These are phyloP conservation scores for Populus hybrid DNA, from an alignment of 441 rosid genomes.

Conservation along the genomic window DNA sequence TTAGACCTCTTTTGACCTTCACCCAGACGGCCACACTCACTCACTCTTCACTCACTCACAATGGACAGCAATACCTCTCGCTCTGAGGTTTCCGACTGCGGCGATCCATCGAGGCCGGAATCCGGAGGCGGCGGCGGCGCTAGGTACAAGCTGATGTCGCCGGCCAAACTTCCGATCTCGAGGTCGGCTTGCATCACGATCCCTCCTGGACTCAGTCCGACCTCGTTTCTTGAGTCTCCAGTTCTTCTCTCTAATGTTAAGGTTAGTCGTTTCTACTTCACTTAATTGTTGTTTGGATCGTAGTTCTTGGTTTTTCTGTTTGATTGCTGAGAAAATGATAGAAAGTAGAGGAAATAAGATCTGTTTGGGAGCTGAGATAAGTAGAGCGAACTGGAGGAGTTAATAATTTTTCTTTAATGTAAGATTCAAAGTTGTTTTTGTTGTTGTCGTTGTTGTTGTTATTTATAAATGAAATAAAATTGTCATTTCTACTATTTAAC, in stretches of 20 bases:
- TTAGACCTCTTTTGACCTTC: constrained; percentile 13
- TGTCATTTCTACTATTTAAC: background rate
- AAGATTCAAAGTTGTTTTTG: background rate
- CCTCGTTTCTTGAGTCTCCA: constrained; percentile 91
- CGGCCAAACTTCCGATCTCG: constrained; percentile 95
- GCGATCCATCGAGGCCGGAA: constrained; percentile 16
- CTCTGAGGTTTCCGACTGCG: constrained; percentile 11
- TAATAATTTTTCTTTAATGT: constrained; percentile 12
- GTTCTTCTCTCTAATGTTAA: constrained; percentile 84
- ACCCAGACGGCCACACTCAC: constrained; percentile 1
- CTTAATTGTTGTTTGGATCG: background rate
- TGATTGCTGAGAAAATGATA: background rate
- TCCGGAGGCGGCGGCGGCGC: constrained; percentile 47
- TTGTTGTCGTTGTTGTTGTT: background rate
- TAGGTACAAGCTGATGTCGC: constrained; percentile 91
- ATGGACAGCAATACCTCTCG: constrained; percentile 27
- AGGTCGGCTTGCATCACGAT: constrained; percentile 67
- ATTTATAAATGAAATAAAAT: background rate
- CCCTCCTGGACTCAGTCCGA: constrained; percentile 90
- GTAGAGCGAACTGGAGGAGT: background rate
- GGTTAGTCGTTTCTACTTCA: constrained; percentile 40
- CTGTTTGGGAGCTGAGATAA: constrained; percentile 17
- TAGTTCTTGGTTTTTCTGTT: constrained; percentile 12
- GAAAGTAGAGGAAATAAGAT: constrained; percentile 14
- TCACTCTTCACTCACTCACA: background rate